Evolutionary conservation across 495 filamentous ascomycete genomes (phyloP), one percentile per base, ranked within the genome.

Genomic region (Tuber indicum): DNA sequence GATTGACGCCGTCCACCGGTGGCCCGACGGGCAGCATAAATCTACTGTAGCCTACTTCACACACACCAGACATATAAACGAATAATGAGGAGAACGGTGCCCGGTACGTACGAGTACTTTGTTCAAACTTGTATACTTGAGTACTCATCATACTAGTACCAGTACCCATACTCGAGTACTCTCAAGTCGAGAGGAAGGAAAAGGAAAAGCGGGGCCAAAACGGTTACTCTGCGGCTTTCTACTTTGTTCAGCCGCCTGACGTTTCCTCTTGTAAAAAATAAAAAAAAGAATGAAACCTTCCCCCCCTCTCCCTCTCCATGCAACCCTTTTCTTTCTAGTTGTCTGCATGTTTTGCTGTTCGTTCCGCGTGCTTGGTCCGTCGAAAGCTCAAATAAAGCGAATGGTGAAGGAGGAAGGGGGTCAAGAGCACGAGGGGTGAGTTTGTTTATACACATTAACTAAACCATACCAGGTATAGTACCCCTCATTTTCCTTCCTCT

Each of bases 181-280:
- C 10, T 62, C 52, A 1, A 32, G 52, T 62, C 23, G 58, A 36
- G 58, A 36, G 58, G 26, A 19, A 16, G 26, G 26, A 19, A 32
- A 32, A 32, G 52, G 26, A 26, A 66, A 36, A 66, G 58, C 14
- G 58, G 58, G 58, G 58, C 58, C 58, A 66, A 36, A 66, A 66
- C 26, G 12, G 58, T 66, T 66, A 36, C 58, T 66, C 58, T 66
- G 58, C 58, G 58, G 58, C 58, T 66, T 26, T 66, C 58, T 14
- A 66, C 58, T 66, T 66, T 32, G 58, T 52, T 75, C 66, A 12
- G 10, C 76, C 76, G 77, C 76, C 58, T 80, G 41, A 70, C 73
- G 78, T 75, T 79, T 79, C 77, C 76, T 79, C 72, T 62, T 79
- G 73, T 76, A 79, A 70, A 66, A 36, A 66, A 32, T 32, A 32